Conservation (phyloP, 2,329 filamentous ascomycete genomes). For the Phialophora expanda region DNA sequence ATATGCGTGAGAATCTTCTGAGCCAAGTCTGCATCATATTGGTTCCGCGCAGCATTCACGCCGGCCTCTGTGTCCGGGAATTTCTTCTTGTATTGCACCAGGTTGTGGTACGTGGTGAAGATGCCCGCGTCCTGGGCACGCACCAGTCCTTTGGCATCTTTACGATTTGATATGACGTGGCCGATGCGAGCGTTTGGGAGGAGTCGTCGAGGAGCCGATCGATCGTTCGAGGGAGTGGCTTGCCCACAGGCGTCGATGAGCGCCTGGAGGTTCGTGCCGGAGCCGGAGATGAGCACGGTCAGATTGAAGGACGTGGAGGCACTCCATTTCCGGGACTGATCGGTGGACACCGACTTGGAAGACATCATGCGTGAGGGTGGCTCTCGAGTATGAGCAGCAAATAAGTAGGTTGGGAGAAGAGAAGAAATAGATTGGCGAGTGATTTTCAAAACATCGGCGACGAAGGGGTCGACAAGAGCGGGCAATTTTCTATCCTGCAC, state of each 20-base stretch:
- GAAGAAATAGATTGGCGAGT: neutral
- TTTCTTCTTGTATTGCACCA: slow-evolving; percentile 74
- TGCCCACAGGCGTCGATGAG: slow-evolving; percentile 67
- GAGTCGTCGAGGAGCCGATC: slow-evolving; percentile 21
- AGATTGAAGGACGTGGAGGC: slow-evolving; percentile 45
- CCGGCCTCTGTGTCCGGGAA: slow-evolving; percentile 62
- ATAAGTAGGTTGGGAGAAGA: neutral
- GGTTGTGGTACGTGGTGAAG: slow-evolving; percentile 79
- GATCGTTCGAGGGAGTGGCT: slow-evolving; percentile 39
- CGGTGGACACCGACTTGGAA: slow-evolving; percentile 24
- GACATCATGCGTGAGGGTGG: slow-evolving; percentile 6
- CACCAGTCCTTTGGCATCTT: slow-evolving; percentile 67
- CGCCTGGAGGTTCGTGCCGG: slow-evolving; percentile 79
- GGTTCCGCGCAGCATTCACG: slow-evolving; percentile 60
- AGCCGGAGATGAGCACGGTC: slow-evolving; percentile 73
- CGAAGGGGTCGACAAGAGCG: neutral
- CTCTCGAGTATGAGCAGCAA: neutral
- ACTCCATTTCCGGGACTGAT: slow-evolving; percentile 33
- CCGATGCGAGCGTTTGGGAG: slow-evolving; percentile 61
- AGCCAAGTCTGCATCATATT: slow-evolving; percentile 78
- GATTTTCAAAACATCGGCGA: neutral
- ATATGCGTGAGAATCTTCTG: slow-evolving; percentile 65
- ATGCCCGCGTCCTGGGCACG: slow-evolving; percentile 67
- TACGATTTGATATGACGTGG: slow-evolving; percentile 70
- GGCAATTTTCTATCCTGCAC: neutral